Base-by-base conservation (phyloP, 306 rosid genomes). In the Sphenostylis stenocarpa region DNA sequence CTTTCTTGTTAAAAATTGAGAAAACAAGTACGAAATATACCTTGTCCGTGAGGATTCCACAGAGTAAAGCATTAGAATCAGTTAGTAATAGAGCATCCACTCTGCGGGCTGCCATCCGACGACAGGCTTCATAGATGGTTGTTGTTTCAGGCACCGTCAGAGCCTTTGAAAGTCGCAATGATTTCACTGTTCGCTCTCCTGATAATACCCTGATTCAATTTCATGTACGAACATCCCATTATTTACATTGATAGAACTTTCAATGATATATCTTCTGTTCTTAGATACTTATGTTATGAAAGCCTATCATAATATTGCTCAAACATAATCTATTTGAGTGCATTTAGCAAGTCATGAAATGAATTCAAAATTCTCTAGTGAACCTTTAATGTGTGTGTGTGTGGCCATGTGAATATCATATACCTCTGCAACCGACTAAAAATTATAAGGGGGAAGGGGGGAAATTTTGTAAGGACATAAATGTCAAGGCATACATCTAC, bases 41-140 rank as follows among this genome's bases (percentile, higher is more conserved):
- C 98, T 92, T 96, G 89, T 93, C 99, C 0, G 99, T 96, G 75
- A 96, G 98, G 84, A 96, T 96, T 76, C 99, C 99, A 83, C 88
- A 91, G 61, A 96, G 98, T 86, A 96, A 85, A 56, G 86, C 99
- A 85, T 91, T 93, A 13, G 98, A 87, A 80, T 96, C 99, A 9
- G 97, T 96, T 26, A 96, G 84, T 77, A 96, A 87, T 73, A 96
- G 62, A 67, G 99, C 98, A 86, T 96, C 98, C 75, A 91, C 96
- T 78, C 95, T 93, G 72, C 96, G 97, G 55, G 94, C 91, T 86
- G 97, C 93, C 99, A 96, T 96, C 68, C 97, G 90, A 21, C 87
- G 96, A 80, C 99, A 96, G 23, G 97, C 99, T 77, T 93, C 99
- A 57, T 75, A 85, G 57, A 96, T 47, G 36, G 87, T 88, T 53